Percentiles rank a stretch among this genome's conserved stretches.
phyloP scores from a whole-genome alignment of 2,329 filamentous ascomycete species.

The Cyphellophora attinorum region DNA sequence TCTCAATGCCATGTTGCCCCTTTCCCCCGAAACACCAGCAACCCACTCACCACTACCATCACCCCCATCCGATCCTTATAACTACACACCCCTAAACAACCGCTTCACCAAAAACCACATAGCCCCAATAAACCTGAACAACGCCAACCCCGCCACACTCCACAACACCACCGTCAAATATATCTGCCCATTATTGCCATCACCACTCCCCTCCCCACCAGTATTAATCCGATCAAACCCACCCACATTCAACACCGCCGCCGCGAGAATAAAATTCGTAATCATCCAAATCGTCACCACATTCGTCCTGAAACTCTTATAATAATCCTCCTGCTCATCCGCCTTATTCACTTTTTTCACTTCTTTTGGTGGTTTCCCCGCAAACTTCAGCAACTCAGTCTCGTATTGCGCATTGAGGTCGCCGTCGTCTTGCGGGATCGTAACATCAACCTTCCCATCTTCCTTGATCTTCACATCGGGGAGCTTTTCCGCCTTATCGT shows the following conservation, averaged over 20 bases:
- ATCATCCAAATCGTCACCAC: constrained; percentile 96
- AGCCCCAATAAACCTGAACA: constrained; percentile 79
- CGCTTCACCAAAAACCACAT: constrained; percentile 87
- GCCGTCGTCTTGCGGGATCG: constrained; percentile 76
- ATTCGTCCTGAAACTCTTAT: constrained; percentile 85
- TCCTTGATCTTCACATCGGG: constrained; percentile 84
- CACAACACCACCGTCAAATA: constrained; percentile 84
- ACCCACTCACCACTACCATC: too few species aligned
- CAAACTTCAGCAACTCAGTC: constrained; percentile 65
- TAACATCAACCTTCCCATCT: constrained; percentile 87
- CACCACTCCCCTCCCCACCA: constrained; percentile 30
- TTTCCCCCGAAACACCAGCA: too few species aligned
- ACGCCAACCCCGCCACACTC: constrained; percentile 74
- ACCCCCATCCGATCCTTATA: constrained; percentile 1
- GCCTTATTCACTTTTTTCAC: constrained; percentile 38
- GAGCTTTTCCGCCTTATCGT: constrained; percentile 88
- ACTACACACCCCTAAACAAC: constrained; percentile 77
- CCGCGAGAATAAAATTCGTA: constrained; percentile 79
- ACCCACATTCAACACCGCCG: constrained; percentile 76
- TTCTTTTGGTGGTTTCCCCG: constrained; percentile 63
- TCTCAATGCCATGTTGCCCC: too few species aligned
- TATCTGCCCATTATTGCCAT: constrained; percentile 53
- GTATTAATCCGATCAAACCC: constrained; percentile 60
- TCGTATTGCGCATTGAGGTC: constrained; percentile 96
- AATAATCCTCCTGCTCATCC: constrained; percentile 95